Percentiles rank a stretch among this genome's conserved stretches.
phyloP scores from a whole-genome alignment of 1,284 basidiomycete genomes.

The Mixia osmundae region DNA sequence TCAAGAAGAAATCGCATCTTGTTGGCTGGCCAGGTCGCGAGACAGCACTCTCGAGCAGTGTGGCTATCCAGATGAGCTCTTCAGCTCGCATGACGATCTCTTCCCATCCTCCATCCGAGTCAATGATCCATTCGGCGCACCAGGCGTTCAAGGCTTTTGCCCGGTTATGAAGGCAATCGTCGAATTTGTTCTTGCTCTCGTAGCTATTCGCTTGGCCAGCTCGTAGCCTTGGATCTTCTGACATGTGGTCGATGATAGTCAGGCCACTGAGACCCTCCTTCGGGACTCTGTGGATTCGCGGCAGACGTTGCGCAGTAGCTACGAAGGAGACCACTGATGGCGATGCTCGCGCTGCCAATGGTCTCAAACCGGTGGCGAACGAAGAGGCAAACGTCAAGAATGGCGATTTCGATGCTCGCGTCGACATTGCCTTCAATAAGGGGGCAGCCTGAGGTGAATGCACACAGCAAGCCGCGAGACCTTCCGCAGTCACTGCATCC shows the following conservation, averaged over 20 bases:
- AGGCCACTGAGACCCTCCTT: slow-evolving; percentile 14
- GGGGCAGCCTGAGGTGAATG: slow-evolving; percentile 6
- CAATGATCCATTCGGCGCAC: slow-evolving; percentile 17
- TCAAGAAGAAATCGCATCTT: slow-evolving; percentile 17
- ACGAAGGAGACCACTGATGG: slow-evolving; percentile 9
- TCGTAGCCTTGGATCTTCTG: slow-evolving; percentile 14
- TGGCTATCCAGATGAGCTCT: slow-evolving; percentile 17
- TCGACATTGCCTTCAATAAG: slow-evolving; percentile 14
- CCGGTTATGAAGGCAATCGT: slow-evolving; percentile 2
- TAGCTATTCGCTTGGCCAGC: slow-evolving; percentile 11
- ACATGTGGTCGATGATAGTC: slow-evolving; percentile 15
- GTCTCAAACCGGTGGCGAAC: slow-evolving; percentile 5
- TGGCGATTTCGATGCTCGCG: slow-evolving; percentile 8
- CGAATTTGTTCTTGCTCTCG: slow-evolving; percentile 12
- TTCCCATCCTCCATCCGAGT: slow-evolving; percentile 12
- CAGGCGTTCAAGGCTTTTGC: slow-evolving; percentile 7
- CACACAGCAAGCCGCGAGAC: slow-evolving; percentile 14
- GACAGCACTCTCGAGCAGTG: slow-evolving; percentile 13
- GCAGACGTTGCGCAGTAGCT: slow-evolving; percentile 7
- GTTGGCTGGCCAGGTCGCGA: slow-evolving; percentile 14
- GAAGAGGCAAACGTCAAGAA: slow-evolving; percentile 10
- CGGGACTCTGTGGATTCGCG: slow-evolving; percentile 9
- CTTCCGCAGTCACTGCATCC: slow-evolving; percentile 18
- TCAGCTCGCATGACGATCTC: slow-evolving; percentile 17
- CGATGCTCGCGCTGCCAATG: background rate